These are phyloP conservation scores for Kwoniella dejecticola DNA, from an alignment of 768 basidiomycete species.

Conservation along the genomic window DNA sequence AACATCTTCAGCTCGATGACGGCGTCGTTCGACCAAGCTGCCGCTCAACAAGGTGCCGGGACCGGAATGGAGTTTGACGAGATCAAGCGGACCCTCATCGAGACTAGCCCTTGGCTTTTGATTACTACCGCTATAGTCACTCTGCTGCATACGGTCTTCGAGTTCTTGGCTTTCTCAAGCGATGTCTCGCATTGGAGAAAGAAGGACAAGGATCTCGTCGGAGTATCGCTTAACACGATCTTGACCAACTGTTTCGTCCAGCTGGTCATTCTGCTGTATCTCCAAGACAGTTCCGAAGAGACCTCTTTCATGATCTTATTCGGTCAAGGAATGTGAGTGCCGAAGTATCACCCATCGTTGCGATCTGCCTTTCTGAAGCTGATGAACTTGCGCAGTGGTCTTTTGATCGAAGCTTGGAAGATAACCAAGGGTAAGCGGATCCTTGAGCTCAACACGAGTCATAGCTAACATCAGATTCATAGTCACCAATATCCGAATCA, in stretches of 20 bases:
- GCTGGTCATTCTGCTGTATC: conserved; percentile 81
- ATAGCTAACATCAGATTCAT: conserved; percentile 60
- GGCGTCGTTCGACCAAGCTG: conserved; percentile 80
- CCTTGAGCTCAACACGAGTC: conserved; percentile 16
- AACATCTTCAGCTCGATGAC: conserved; percentile 82
- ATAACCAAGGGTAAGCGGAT: conserved; percentile 59
- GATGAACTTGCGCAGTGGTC: conserved; percentile 32
- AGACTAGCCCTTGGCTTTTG: conserved; percentile 72
- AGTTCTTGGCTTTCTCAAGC: conserved; percentile 92
- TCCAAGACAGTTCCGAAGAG: conserved; percentile 91
- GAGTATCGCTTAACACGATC: conserved; percentile 85
- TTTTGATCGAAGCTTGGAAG: conserved; percentile 84
- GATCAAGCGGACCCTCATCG: conserved; percentile 85
- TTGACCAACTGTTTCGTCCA: conserved; percentile 87
- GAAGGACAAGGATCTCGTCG: conserved; percentile 84
- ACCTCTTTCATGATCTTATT: conserved; percentile 98
- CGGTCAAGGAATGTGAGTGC: conserved; percentile 51
- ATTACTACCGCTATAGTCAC: conserved; percentile 80
- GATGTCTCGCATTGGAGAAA: conserved; percentile 95
- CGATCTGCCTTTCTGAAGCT: conserved; percentile 4
- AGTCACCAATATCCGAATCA: conserved; percentile 81
- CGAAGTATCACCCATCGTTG: neutral
- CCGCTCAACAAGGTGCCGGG: conserved; percentile 60
- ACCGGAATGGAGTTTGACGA: conserved; percentile 78
- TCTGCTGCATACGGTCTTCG: conserved; percentile 83